A percentile compares a stretch with the other conserved stretches of the same genome.
Evolutionary conservation across 345 rosid genomes (phyloP).

Genomic region (Triadica sebifera): DNA sequence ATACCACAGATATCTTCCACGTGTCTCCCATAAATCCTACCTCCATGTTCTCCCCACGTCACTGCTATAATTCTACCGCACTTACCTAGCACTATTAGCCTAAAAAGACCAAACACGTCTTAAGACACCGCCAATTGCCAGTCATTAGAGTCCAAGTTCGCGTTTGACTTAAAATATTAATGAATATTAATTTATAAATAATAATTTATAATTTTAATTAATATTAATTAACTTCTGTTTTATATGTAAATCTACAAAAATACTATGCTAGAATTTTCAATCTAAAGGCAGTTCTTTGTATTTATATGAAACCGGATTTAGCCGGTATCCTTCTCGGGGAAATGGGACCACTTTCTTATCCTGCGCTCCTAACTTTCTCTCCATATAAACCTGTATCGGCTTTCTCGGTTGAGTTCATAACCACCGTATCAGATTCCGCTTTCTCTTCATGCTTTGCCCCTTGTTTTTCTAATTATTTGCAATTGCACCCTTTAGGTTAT

Average conservation of each 20-base stretch:
- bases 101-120: too few relatives aligned
- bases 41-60: neutral
- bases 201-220: too few relatives aligned
- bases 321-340: slow-evolving; percentile 24
- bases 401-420: neutral
- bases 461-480: slow-evolving; percentile 20
- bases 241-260: too few relatives aligned
- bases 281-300: too few relatives aligned
- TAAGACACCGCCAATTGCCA: too few relatives aligned
- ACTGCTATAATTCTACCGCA: neutral
- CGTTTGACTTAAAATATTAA: too few relatives aligned
- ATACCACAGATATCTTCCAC: slow-evolving; percentile 14
- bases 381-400: slow-evolving; percentile 31
- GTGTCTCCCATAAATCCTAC: slow-evolving; percentile 6
- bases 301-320: slow-evolving; percentile 18
- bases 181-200: too few relatives aligned
- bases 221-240: too few relatives aligned
- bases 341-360: neutral
- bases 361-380: neutral
- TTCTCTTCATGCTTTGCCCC: neutral
- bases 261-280: too few relatives aligned
- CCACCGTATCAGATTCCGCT: neutral
- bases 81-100: too few relatives aligned
- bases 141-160: too few relatives aligned
- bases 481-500: slow-evolving; percentile 38